Conservation (phyloP, 192 early-diverging fungal genomes). For the Podila verticillata region DNA sequence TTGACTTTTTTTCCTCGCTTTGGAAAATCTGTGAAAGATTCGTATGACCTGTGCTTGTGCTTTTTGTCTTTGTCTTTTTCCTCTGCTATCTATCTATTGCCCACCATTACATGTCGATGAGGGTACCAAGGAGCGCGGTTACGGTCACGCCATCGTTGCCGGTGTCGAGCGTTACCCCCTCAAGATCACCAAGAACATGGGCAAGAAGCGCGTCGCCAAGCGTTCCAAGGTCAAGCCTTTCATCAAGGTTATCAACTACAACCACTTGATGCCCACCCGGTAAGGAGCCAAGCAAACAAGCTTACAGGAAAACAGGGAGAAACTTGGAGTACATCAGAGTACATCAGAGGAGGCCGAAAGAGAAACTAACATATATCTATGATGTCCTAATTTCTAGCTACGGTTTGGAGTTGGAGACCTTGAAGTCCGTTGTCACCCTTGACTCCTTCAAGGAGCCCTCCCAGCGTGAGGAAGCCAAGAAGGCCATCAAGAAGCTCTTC, state of each 20-base stretch:
- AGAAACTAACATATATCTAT: too few species aligned
- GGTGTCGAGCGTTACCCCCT: constrained; percentile 97
- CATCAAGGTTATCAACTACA: constrained; percentile 99
- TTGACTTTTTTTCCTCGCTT: constrained; percentile 41
- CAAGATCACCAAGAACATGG: constrained; percentile 97
- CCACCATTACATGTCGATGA: constrained; percentile 81
- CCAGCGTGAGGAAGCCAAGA: constrained; percentile 90
- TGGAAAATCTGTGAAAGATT: constrained; percentile 46
- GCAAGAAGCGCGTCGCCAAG: constrained; percentile 94
- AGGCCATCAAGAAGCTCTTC: constrained; percentile 95
- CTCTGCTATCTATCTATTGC: constrained; percentile 13
- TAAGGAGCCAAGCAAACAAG: constrained; percentile 36
- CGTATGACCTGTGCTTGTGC: constrained; percentile 47
- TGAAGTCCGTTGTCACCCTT: constrained; percentile 86
- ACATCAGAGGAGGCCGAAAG: too few species aligned
- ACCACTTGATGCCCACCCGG: constrained; percentile 99
- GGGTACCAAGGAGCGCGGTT: constrained; percentile 95
- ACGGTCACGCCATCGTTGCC: constrained; percentile 98
- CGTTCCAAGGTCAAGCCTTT: constrained; percentile 99
- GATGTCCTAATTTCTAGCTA: constrained; percentile 85
- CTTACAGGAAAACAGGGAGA: neutral
- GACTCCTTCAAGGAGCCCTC: constrained; percentile 98
- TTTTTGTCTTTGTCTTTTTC: constrained; percentile 8
- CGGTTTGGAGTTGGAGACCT: constrained; percentile 93
- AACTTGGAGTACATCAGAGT: too few species aligned